Conservation (phyloP, 306 rosid genomes). For the Vigna unguiculata region DNA sequence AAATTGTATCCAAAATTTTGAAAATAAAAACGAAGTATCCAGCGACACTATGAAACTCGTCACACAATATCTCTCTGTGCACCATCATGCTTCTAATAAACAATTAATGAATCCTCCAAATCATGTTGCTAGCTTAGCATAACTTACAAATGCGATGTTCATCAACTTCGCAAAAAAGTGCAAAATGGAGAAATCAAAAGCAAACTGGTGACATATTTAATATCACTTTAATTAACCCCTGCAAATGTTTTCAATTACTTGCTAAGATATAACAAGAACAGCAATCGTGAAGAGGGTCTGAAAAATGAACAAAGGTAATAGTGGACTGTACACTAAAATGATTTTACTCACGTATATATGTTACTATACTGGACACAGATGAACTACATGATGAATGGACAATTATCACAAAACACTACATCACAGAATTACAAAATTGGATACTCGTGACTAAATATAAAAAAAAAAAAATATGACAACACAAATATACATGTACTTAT, state of each 20-base stretch:
- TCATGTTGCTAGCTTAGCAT: no score
- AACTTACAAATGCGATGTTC: no score
- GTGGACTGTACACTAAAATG: slow-evolving; percentile 44
- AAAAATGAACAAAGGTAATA: slow-evolving; percentile 25
- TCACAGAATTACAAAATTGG: slow-evolving; percentile 72
- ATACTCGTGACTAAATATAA: slow-evolving; percentile 36
- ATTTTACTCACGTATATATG: slow-evolving; percentile 31
- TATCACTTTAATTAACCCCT: background rate
- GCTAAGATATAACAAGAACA: slow-evolving; percentile 8
- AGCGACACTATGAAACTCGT: background rate
- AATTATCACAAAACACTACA: slow-evolving; percentile 50
- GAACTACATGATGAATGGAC: slow-evolving; percentile 41
- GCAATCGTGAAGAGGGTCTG: background rate
- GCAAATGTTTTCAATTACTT: slow-evolving; percentile 14
- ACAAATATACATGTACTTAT: slow-evolving; percentile 69
- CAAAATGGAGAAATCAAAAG: background rate
- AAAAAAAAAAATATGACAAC: slow-evolving; percentile 55
- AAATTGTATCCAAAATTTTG: no score
- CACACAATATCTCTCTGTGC: no score
- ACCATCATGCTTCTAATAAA: no score
- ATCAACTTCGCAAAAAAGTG: no score
- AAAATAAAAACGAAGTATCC: background rate
- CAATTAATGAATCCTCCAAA: no score
- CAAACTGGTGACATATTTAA: background rate
- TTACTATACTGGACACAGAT: slow-evolving; percentile 37